Evolutionary conservation across 345 rosid species (phyloP).

Genomic region (Psidium friedrichsthalianum): DNA sequence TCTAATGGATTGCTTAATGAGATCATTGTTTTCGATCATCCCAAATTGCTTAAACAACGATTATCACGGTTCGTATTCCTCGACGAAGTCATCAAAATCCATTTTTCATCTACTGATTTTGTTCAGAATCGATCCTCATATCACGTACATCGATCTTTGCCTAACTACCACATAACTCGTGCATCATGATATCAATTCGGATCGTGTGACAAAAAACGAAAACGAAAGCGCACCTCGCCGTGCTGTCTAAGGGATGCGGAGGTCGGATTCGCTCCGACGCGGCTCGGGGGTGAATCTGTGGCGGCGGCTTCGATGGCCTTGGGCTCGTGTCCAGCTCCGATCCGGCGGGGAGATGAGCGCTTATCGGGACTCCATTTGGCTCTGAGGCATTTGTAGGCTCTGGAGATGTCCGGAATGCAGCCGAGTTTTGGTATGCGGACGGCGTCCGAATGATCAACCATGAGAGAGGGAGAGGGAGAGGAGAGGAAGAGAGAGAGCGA

Average conservation of each 20-base stretch:
- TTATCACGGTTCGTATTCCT: not conserved
- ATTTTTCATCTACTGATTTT: not conserved
- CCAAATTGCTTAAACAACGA: not conserved
- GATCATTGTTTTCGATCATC: not conserved
- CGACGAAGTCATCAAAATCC: not conserved
- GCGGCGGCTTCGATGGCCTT: not conserved
- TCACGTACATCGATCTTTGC: not conserved
- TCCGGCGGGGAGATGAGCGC: not conserved
- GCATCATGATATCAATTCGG: not conserved
- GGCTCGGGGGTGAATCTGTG: not conserved
- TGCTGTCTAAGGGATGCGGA: not conserved
- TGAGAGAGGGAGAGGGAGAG: not conserved
- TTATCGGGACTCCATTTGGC: conserved; percentile 3
- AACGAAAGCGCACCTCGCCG: not conserved
- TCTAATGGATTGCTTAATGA: not conserved
- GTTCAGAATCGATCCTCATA: not conserved
- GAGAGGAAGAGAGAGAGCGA: not conserved
- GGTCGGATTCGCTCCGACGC: not conserved
- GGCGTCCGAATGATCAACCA: conserved; percentile 11
- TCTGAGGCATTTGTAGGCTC: not conserved
- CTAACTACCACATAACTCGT: not conserved
- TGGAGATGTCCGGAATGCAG: conserved; percentile 6
- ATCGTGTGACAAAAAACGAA: not conserved
- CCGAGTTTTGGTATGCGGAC: not conserved
- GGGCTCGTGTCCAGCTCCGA: not conserved